Evolutionary conservation across 2,329 filamentous ascomycete species (phyloP).

Genomic region (Penicillium brasilianum): DNA sequence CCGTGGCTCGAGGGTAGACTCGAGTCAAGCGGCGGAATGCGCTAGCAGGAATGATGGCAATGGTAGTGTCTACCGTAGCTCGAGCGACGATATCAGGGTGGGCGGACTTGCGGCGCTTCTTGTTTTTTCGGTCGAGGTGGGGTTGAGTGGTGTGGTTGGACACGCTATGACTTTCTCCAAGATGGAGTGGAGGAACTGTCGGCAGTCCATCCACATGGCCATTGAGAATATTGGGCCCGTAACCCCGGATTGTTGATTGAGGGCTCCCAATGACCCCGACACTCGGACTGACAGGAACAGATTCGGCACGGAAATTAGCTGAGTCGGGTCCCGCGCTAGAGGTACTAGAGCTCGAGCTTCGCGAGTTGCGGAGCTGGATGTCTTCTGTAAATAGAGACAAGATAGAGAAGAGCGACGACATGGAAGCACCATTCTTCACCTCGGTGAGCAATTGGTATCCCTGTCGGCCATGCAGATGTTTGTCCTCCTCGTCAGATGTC

Average conservation of each 20-base stretch:
- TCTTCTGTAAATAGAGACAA: constrained; percentile 97
- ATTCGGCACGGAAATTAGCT: constrained; percentile 41
- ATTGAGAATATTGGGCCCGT: constrained; percentile 27
- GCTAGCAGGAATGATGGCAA: constrained; percentile 96
- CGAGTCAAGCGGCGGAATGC: constrained; percentile 91
- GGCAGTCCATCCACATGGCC: constrained; percentile 52
- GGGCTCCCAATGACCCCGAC: constrained; percentile 36
- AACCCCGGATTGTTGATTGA: constrained; percentile 30
- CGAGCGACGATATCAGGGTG: constrained; percentile 98
- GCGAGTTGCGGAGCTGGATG: constrained; percentile 74
- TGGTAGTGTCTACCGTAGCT: constrained; percentile 94
- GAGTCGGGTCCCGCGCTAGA: constrained; percentile 41
- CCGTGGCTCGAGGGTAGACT: constrained; percentile 93
- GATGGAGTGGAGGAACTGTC: constrained; percentile 74
- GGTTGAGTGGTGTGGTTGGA: constrained; percentile 36
- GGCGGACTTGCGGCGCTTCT: constrained; percentile 67
- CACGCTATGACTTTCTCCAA: constrained; percentile 58
- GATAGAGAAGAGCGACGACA: constrained; percentile 98
- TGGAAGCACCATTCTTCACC: constrained; percentile 95
- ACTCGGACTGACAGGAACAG: constrained; percentile 47
- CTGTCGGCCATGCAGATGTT: constrained; percentile 67
- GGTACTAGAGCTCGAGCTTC: constrained; percentile 54
- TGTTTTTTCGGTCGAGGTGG: constrained; percentile 26
- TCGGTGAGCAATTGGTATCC: constrained; percentile 95
- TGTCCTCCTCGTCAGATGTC: constrained; percentile 72